Evolutionary conservation across 2,329 filamentous ascomycete species (phyloP), one percentile per base, ranked within the genome.

Genomic region (Exophiala alcalophila): DNA sequence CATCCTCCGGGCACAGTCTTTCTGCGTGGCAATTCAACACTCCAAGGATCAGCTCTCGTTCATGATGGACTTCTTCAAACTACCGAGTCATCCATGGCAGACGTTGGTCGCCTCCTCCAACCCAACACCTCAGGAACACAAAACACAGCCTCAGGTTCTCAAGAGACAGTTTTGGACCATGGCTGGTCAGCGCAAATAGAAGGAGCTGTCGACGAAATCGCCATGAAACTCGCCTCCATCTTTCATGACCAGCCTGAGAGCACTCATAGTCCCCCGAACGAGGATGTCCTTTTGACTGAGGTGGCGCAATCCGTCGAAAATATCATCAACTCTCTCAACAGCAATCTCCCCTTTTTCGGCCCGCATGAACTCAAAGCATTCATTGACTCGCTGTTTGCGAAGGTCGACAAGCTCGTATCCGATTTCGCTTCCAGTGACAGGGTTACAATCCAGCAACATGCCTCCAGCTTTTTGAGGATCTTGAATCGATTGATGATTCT

Each of bases 401-500:
- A 29, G 12, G 28, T 48, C 8, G 42, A 43, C n/a, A 28, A 25
- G 18, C 14, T 46, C 16, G 20, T 32, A 21, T 34, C 35, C 4
- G 34, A 16, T 4, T 33, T 46, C 19, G 20, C 20, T 12, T 27
- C 26, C 12, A 30, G 19, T 19, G 15, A 41, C 5, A 24, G 10
- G 10, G 21, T 33, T 21, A 41, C 19, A 28, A 29, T n/a, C n/a
- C 14, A 20, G 8, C n/a, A 24, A n/a, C 29, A 14, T 10, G 28
- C 20, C 19, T 18, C 40, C 8, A 35, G 21, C n/a, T 18, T 24
- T 4, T 34, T 49, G 4, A 20, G 16, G 4, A 19, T 52, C 9
- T 27, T 49, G 32, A 49, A 46, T 19, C 14, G 34, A 11, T 18
- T 49, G 18, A 29, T 49, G n/a, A 9, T 49, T 24, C 15, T 52